Conservation (phyloP, 306 rosid species). For the Vigna radiata region DNA sequence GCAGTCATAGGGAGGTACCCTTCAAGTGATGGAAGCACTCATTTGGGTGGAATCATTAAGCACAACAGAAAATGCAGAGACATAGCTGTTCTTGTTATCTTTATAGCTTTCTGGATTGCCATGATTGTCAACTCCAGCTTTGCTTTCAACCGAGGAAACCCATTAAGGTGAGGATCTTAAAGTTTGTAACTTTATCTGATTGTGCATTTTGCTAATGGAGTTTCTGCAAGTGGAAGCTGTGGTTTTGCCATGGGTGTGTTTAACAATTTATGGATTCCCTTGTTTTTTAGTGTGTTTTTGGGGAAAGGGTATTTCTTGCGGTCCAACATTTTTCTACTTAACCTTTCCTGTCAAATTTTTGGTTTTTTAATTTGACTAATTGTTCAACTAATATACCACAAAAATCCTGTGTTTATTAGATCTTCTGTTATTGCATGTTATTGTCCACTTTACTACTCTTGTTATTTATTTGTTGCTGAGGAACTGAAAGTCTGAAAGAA, state of each 20-base stretch:
- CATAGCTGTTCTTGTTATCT: slow-evolving; percentile 69
- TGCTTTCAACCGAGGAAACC: slow-evolving; percentile 92
- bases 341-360: neutral
- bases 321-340: slow-evolving; percentile 32
- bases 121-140: slow-evolving; percentile 99
- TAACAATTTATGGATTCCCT: slow-evolving; percentile 25
- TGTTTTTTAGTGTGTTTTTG: neutral
- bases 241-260: slow-evolving; percentile 30
- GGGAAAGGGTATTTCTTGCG: slow-evolving; percentile 3
- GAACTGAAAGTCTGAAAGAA: slow-evolving; percentile 17
- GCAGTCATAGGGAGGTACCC: slow-evolving; percentile 87
- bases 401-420: slow-evolving; percentile 12
- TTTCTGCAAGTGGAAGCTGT: slow-evolving; percentile 38
- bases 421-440: neutral
- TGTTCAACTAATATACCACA: neutral
- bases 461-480: slow-evolving; percentile 21
- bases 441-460: slow-evolving; percentile 1
- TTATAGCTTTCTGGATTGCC: slow-evolving; percentile 88
- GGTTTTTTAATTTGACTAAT: slow-evolving; percentile 20
- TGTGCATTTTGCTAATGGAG: slow-evolving; percentile 32
- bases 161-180: slow-evolving; percentile 67
- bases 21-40: slow-evolving; percentile 82
- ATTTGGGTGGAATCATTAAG: slow-evolving; percentile 78
- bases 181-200: slow-evolving; percentile 40
- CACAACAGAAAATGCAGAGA: slow-evolving; percentile 91